These are phyloP conservation scores for Colletotrichum liaoningense DNA, from an alignment of 2,329 filamentous ascomycete genomes.

Conservation along the genomic window DNA sequence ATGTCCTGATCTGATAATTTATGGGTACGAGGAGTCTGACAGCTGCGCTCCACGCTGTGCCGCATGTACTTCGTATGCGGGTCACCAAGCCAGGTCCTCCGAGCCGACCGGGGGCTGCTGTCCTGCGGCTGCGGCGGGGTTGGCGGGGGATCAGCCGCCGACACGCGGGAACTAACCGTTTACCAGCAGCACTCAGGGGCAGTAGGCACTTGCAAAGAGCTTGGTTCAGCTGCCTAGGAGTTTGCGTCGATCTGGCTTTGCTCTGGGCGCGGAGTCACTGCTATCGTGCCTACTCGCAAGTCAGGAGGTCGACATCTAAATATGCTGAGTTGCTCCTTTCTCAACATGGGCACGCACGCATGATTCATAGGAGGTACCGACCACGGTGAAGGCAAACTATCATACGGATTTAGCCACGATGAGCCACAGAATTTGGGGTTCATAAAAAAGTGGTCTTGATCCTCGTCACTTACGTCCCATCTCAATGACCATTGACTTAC, in stretches of 20 bases:
- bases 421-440: background rate
- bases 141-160: constrained; percentile 8
- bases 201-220: background rate
- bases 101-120: background rate
- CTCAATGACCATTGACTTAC: background rate
- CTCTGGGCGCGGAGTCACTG: background rate
- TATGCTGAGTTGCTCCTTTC: background rate
- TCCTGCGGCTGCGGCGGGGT: constrained; percentile 11
- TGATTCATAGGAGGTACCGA: too few species aligned
- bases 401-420: background rate
- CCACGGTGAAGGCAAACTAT: background rate
- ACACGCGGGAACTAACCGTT: constrained; percentile 17
- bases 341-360: too few species aligned
- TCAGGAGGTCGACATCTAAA: background rate
- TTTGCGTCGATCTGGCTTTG: background rate
- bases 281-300: background rate
- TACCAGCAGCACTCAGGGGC: constrained; percentile 3
- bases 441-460: background rate
- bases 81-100: constrained; percentile 9
- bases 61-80: constrained; percentile 23
- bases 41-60: constrained; percentile 14
- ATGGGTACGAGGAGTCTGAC: constrained; percentile 8
- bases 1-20: constrained; percentile 15
- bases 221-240: background rate
- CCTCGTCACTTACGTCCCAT: background rate